A percentile compares a stretch with the other conserved stretches of the same genome.
phyloP scores from a whole-genome alignment of 352 stramenopile species.

The Globisporangium acanthophoron region DNA sequence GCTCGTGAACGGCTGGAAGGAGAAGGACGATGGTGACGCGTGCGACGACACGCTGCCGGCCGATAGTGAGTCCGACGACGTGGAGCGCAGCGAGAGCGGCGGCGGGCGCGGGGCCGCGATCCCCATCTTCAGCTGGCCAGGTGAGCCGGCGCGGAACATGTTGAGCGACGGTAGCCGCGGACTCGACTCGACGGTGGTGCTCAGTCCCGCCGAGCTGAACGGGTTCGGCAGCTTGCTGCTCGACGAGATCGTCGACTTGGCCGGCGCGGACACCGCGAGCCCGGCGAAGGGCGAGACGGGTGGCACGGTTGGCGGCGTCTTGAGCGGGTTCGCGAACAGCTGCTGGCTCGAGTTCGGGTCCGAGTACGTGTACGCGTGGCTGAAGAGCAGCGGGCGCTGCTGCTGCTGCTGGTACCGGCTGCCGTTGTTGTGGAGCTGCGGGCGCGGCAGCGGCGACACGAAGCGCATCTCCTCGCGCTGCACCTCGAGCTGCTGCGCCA shows the following conservation, averaged over 20 bases:
- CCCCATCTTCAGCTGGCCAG: conserved; percentile 53
- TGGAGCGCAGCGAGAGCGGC: conserved; percentile 50
- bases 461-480: conserved; percentile 83
- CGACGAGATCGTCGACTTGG: conserved; percentile 29
- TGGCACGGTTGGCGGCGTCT: conserved; percentile 45
- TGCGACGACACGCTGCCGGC: conserved; percentile 24
- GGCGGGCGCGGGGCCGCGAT: conserved; percentile 46
- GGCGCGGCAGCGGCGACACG: conserved; percentile 39
- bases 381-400: conserved; percentile 22
- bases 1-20: conserved; percentile 32
- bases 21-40: conserved; percentile 26
- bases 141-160: conserved; percentile 60
- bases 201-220: conserved; percentile 26
- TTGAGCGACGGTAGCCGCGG: conserved; percentile 66
- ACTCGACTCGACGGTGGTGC: conserved; percentile 51
- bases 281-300: conserved; percentile 68
- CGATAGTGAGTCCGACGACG: conserved; percentile 48
- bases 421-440: conserved; percentile 26
- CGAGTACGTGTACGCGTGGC: conserved; percentile 61
- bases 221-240: conserved; percentile 43
- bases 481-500: conserved; percentile 67
- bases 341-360: conserved; percentile 35
- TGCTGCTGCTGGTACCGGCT: conserved; percentile 20
- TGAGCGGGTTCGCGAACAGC: conserved; percentile 23
- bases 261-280: conserved; percentile 61